A percentile compares a stretch with the other conserved stretches of the same genome.
phyloP scores from a whole-genome alignment of 345 rosid genomes.

The Trapa bicornis region DNA sequence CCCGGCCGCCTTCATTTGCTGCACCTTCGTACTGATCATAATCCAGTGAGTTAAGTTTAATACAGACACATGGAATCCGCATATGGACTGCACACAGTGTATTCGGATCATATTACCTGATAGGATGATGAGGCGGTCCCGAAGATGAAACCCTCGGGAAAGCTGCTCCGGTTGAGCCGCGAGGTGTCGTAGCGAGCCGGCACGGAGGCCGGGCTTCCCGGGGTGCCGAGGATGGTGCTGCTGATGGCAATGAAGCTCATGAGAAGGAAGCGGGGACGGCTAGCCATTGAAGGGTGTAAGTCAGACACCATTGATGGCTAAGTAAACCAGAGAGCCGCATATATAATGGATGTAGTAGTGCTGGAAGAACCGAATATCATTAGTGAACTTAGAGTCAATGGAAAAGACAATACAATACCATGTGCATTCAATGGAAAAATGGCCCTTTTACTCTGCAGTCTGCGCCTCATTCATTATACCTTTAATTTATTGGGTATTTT shows the following conservation, averaged over 20 bases:
- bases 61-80: too few species aligned
- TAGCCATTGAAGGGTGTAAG: not conserved
- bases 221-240: not conserved
- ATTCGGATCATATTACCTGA: conserved; percentile 12
- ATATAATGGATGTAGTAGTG: too few species aligned
- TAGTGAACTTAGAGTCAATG: not conserved
- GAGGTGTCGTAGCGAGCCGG: not conserved
- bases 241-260: not conserved
- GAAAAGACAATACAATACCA: not conserved
- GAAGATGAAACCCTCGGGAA: conserved; percentile 25
- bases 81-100: too few species aligned
- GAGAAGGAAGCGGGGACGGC: not conserved
- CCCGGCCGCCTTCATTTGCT: not conserved
- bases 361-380: too few species aligned
- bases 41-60: not conserved
- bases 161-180: conserved; percentile 15
- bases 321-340: too few species aligned
- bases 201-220: not conserved
- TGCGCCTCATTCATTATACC: too few species aligned
- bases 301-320: too few species aligned
- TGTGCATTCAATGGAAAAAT: too few species aligned
- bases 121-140: conserved; percentile 37
- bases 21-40: conserved; percentile 3
- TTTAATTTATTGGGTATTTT: too few species aligned
- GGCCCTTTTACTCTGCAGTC: too few species aligned